Percentiles rank a stretch among this genome's conserved stretches.
Conservation (phyloP, 257 asterid species). For the Nicotiana knightiana region DNA sequence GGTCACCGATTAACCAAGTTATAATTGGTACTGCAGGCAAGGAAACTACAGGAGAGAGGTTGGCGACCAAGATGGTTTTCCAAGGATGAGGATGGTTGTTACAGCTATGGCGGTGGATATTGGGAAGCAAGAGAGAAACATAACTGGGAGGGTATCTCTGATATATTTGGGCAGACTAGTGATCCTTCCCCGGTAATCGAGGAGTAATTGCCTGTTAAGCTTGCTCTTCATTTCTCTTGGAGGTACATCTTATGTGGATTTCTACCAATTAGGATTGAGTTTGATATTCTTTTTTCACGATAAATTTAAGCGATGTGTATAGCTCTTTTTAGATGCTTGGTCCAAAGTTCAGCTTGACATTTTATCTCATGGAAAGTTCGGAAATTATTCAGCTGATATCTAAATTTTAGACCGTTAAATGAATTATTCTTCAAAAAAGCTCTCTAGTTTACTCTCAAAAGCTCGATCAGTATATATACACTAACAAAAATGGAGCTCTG, state of each 20-base stretch:
- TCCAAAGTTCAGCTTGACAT: not conserved
- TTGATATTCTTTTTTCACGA: not conserved
- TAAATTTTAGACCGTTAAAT: not conserved
- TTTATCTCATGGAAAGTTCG: not conserved
- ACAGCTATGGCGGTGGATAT: slow-evolving; percentile 70
- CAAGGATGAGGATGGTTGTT: slow-evolving; percentile 84
- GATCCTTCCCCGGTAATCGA: slow-evolving; percentile 24
- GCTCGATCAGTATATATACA: not conserved
- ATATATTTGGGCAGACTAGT: slow-evolving; percentile 60
- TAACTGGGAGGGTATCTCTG: slow-evolving; percentile 73
- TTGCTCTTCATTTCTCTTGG: not conserved
- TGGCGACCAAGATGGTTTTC: slow-evolving; percentile 93
- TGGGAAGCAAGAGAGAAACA: slow-evolving; percentile 88
- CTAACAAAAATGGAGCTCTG: too few relatives aligned
- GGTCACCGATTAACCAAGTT: not conserved
- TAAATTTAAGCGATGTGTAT: not conserved
- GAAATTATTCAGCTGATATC: not conserved
- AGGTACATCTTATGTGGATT: not conserved
- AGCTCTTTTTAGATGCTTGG: not conserved
- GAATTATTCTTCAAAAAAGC: not conserved
- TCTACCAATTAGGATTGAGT: not conserved
- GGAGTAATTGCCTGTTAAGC: slow-evolving; percentile 1
- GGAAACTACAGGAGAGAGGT: slow-evolving; percentile 93
- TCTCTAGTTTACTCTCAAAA: not conserved
- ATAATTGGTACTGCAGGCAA: slow-evolving; percentile 50